Evolutionary conservation across 2,329 filamentous ascomycete genomes (phyloP).

Genomic region (Arachnopeziza araneosa): DNA sequence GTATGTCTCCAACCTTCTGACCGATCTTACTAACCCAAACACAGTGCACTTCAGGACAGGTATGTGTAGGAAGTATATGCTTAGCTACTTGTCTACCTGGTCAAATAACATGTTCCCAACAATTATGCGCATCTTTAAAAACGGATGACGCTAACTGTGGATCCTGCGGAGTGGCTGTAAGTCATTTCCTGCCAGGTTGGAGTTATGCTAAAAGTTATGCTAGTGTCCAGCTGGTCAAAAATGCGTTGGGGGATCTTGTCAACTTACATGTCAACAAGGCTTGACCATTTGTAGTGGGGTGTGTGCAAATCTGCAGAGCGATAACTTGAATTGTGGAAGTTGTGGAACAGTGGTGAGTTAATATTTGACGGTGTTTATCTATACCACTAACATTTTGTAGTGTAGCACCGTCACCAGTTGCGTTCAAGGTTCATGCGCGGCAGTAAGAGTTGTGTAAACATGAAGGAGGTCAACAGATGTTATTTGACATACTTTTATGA

Average conservation of each 20-base stretch:
- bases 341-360: slow-evolving; percentile 16
- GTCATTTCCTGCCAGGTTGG: not conserved
- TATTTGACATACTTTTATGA: too few relatives aligned
- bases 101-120: not conserved
- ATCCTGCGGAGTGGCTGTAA: not conserved
- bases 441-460: too few relatives aligned
- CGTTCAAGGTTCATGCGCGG: not conserved
- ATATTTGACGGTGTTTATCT: slow-evolving; percentile 4
- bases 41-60: not conserved
- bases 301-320: not conserved
- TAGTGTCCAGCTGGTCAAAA: not conserved
- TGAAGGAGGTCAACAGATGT: too few relatives aligned
- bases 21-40: too few relatives aligned
- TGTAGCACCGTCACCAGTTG: not conserved
- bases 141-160: not conserved
- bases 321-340: slow-evolving; percentile 7
- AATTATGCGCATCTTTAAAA: not conserved
- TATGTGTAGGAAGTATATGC: not conserved
- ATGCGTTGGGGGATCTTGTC: not conserved
- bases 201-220: not conserved
- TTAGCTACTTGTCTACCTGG: not conserved
- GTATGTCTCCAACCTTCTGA: too few relatives aligned
- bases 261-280: not conserved
- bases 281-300: not conserved
- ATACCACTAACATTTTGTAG: not conserved